A percentile compares a stretch with the other conserved stretches of the same genome.
phyloP scores from a whole-genome alignment of 1,284 basidiomycete species.

The Cutaneotrichosporon mucoides region DNA sequence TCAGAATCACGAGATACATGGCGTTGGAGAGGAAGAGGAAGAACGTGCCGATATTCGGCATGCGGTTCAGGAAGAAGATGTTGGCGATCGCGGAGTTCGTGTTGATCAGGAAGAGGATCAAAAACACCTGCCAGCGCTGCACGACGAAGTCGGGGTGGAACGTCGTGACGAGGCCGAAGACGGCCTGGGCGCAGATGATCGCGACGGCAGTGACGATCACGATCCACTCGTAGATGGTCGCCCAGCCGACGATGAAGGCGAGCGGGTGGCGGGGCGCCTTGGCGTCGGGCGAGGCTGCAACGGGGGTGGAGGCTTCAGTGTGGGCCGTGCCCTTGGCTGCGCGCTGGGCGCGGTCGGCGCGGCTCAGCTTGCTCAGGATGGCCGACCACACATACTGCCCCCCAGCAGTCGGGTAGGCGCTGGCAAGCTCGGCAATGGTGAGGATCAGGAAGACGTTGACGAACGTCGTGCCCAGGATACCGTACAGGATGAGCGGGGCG shows the following conservation, averaged over 20 bases:
- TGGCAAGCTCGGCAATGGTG: constrained; percentile 10
- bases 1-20: constrained; percentile 11
- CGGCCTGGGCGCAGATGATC: constrained; percentile 19
- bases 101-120: constrained; percentile 17
- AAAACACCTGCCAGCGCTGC: constrained; percentile 23
- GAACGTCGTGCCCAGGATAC: constrained; percentile 7
- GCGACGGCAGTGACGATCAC: constrained; percentile 21
- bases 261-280: constrained; percentile 6
- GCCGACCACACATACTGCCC: constrained; percentile 16
- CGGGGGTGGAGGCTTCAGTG: too few species aligned
- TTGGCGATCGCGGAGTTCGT: constrained; percentile 17
- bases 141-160: constrained; percentile 19
- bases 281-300: background rate
- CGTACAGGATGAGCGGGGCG: constrained; percentile 12
- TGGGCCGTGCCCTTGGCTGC: too few species aligned
- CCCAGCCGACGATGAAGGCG: constrained; percentile 20
- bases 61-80: constrained; percentile 11
- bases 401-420: constrained; percentile 11
- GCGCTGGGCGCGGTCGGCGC: too few species aligned
- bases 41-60: constrained; percentile 15
- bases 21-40: constrained; percentile 15
- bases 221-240: constrained; percentile 19
- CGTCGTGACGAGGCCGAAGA: constrained; percentile 15
- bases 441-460: constrained; percentile 11
- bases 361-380: background rate